A percentile compares a stretch with the other conserved stretches of the same genome.
These are phyloP conservation scores for Neurospora sp. DNA, from an alignment of 2,329 filamentous ascomycete genomes.

Conservation along the genomic window DNA sequence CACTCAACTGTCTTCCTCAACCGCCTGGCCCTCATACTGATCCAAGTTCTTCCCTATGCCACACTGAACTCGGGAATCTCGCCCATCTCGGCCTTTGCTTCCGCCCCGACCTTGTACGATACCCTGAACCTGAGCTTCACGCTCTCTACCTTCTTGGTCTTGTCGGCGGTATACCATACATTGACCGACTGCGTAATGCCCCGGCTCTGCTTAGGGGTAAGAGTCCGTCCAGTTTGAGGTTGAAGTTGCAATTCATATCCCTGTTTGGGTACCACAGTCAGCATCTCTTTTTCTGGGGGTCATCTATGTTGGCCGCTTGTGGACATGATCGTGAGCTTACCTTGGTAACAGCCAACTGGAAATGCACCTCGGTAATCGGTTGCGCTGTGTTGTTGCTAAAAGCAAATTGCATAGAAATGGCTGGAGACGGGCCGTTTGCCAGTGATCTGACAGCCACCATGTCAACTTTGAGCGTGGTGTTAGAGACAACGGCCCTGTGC, in stretches of 20 bases:
- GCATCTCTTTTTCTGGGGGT: background rate
- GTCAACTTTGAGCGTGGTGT: slow-evolving; percentile 61
- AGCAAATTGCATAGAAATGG: slow-evolving; percentile 62
- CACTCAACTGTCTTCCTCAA: background rate
- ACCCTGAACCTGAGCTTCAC: slow-evolving; percentile 88
- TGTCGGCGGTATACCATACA: slow-evolving; percentile 63
- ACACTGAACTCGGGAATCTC: slow-evolving; percentile 74
- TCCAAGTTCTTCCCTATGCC: slow-evolving; percentile 32
- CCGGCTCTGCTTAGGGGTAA: slow-evolving; percentile 60
- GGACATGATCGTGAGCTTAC: slow-evolving; percentile 34
- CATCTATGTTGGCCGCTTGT: background rate
- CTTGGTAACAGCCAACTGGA: slow-evolving; percentile 90
- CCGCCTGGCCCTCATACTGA: background rate
- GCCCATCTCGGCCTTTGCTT: slow-evolving; percentile 68
- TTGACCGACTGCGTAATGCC: slow-evolving; percentile 77
- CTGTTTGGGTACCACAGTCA: slow-evolving; percentile 31
- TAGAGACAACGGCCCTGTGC: slow-evolving; percentile 58
- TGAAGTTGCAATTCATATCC: slow-evolving; percentile 72
- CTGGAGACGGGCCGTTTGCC: slow-evolving; percentile 32
- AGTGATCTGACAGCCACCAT: slow-evolving; percentile 58
- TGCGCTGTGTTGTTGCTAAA: slow-evolving; percentile 74
- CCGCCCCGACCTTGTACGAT: slow-evolving; percentile 61
- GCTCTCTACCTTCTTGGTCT: slow-evolving; percentile 57
- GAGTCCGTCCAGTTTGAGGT: slow-evolving; percentile 71
- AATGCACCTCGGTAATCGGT: slow-evolving; percentile 70